Evolutionary conservation across 2,329 filamentous ascomycete species (phyloP), one percentile per base, ranked within the genome.

Genomic region (Aspergillus amoenus): DNA sequence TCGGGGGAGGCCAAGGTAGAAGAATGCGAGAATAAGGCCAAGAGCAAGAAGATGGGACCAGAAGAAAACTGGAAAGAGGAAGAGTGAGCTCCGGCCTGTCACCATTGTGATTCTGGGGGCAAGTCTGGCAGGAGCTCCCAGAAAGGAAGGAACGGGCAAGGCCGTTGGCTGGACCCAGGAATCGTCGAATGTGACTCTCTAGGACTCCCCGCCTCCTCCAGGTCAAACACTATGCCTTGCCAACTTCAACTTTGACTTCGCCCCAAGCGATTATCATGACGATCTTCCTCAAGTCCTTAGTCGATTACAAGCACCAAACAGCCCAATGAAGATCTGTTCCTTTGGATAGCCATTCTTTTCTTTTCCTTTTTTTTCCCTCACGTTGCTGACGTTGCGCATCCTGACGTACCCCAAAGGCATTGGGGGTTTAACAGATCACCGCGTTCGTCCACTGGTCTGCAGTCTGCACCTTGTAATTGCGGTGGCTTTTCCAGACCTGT

Each of bases 111-210:
- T 30, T 30, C 27, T 9, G 8, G 27, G 27, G 27, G 27, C 9
- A 30, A 15, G 24, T 32, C n/a, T 37, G 55, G 55, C 55, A 55
- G 52, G 46, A 52, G 45, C 18, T 11, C 58, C 51, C 52, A 48
- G 52, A 58, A 58, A 42, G 57, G 60, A 61, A 61, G 42, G 48
- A 40, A 49, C 32, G 48, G 17, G 5, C 42, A 56, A 50, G 12
- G 44, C 42, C 27, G 27, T 47, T 34, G 24, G 30, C 27, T 34
- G 44, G 44, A 21, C 30, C 44, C 44, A 34, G 44, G 21, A 18
- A 21, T 17, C 27, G 15, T 34, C 44, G 44, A 30, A 54, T 57
- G 41, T 22, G 42, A 57, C 50, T 11, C 43, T 48, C 22, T 45
- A 11, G 37, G 30, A 50, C 48, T 30, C 37, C 34, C 34, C 42